Conservation (phyloP, 2,329 filamentous ascomycete genomes). For the Penicillium oxalicum region DNA sequence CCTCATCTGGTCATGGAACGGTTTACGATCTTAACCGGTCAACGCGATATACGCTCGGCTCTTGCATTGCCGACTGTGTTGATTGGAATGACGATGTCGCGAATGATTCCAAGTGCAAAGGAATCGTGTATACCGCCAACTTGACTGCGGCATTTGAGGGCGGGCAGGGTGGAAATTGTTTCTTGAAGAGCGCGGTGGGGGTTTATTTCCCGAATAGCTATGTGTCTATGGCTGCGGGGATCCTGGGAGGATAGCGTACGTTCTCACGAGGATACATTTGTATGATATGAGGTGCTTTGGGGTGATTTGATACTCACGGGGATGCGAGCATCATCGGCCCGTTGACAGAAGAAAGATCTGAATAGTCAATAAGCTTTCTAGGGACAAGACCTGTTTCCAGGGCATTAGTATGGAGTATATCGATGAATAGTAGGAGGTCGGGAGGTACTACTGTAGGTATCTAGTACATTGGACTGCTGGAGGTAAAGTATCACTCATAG, state of each 20-base stretch:
- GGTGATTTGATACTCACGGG: too few relatives aligned
- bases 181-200: constrained; percentile 4
- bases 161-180: constrained; percentile 6
- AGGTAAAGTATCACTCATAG: too few relatives aligned
- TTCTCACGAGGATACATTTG: neutral
- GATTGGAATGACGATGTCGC: neutral
- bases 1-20: neutral
- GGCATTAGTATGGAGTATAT: too few relatives aligned
- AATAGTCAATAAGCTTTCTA: too few relatives aligned
- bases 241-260: neutral
- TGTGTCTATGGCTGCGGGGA: neutral
- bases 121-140: constrained; percentile 3
- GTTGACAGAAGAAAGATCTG: too few relatives aligned
- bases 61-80: neutral
- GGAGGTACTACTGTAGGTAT: too few relatives aligned
- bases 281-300: too few relatives aligned
- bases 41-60: neutral
- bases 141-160: constrained; percentile 5
- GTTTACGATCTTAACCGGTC: neutral
- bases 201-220: neutral
- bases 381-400: too few relatives aligned
- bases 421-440: too few relatives aligned
- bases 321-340: too few relatives aligned
- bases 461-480: too few relatives aligned
- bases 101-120: constrained; percentile 1